Percentiles rank a stretch among this genome's conserved stretches.
Evolutionary conservation across 2,329 filamentous ascomycete species (phyloP).

Genomic region (Phoma sp.): DNA sequence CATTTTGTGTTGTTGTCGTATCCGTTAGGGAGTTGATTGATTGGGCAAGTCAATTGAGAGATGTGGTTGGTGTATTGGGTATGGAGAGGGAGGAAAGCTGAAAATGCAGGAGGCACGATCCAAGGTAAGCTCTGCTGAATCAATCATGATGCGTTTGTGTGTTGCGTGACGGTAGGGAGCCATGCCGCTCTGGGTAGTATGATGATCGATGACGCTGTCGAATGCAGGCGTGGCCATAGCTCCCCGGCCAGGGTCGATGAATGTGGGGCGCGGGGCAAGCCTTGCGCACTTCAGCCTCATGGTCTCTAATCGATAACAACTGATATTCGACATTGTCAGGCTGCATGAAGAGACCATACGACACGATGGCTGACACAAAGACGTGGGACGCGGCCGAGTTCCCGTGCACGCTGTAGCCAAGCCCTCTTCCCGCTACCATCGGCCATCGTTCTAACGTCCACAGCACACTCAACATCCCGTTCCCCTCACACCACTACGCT

Average conservation of each 20-base stretch:
- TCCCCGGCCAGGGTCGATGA: neutral
- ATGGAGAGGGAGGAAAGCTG: neutral
- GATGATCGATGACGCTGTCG: slow-evolving; percentile 35
- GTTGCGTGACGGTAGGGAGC: neutral
- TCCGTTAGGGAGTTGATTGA: neutral
- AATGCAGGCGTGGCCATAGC: slow-evolving; percentile 11
- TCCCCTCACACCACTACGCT: slow-evolving; percentile 81
- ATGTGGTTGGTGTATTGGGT: neutral
- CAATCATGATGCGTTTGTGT: slow-evolving; percentile 24
- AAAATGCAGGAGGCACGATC: neutral
- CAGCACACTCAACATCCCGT: slow-evolving; percentile 78
- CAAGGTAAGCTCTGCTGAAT: slow-evolving; percentile 3
- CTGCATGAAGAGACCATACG: slow-evolving; percentile 13
- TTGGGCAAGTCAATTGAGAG: neutral
- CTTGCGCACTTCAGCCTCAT: slow-evolving; percentile 1
- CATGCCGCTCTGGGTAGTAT: slow-evolving; percentile 7
- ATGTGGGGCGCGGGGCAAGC: neutral
- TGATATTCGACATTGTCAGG: neutral
- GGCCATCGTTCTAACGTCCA: neutral
- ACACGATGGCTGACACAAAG: slow-evolving; percentile 22
- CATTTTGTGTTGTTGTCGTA: slow-evolving; percentile 9
- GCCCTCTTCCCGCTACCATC: neutral
- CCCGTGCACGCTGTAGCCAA: slow-evolving; percentile 49
- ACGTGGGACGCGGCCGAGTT: slow-evolving; percentile 37
- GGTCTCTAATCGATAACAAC: slow-evolving; percentile 11